Conservation (phyloP, 805 yeast species). For the Schwanniomyces occidentalis region DNA sequence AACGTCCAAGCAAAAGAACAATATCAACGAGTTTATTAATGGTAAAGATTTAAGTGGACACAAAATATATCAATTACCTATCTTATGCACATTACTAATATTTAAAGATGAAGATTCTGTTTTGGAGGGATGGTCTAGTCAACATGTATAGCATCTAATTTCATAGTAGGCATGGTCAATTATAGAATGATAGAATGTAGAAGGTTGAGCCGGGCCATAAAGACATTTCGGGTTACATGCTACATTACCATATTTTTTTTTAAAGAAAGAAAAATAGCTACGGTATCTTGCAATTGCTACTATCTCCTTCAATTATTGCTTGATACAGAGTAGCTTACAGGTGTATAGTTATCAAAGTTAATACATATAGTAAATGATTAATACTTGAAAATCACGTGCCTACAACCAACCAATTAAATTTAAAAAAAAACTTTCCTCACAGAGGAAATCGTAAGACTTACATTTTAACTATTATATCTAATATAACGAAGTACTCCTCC, state of each 20-base stretch:
- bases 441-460: conserved; percentile 7
- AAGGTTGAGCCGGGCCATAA: too few relatives aligned
- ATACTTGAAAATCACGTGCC: conserved; percentile 8
- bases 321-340: too few relatives aligned
- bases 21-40: background rate
- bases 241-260: too few relatives aligned
- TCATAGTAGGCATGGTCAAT: too few relatives aligned
- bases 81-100: conserved; percentile 9
- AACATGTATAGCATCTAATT: too few relatives aligned
- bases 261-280: too few relatives aligned
- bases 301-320: too few relatives aligned
- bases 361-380: background rate
- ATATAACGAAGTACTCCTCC: conserved; percentile 1
- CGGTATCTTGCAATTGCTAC: too few relatives aligned
- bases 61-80: conserved; percentile 12
- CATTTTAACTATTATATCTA: background rate
- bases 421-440: conserved; percentile 6
- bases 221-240: too few relatives aligned
- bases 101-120: background rate
- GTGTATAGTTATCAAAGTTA: background rate
- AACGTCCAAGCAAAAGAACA: conserved; percentile 1
- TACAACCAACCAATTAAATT: conserved; percentile 7
- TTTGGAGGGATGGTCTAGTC: conserved; percentile 10
- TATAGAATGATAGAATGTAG: too few relatives aligned
- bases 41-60: conserved; percentile 7